These are phyloP conservation scores for Fusarium proliferatum DNA, from an alignment of 2,329 filamentous ascomycete species.

Conservation along the genomic window DNA sequence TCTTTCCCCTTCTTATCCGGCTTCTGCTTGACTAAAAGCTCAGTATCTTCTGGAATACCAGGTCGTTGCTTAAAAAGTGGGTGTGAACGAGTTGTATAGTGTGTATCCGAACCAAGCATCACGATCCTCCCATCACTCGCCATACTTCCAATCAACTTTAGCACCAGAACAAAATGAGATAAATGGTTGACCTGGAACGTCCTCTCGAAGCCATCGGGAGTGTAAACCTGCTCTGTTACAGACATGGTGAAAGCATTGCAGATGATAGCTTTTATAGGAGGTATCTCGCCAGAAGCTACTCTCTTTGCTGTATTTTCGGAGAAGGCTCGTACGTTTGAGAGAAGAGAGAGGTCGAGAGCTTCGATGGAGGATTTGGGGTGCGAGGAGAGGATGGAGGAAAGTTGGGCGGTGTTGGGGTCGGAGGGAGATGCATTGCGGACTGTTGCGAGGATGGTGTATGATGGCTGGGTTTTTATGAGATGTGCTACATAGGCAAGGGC, in stretches of 20 bases:
- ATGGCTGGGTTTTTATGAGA: slow-evolving; percentile 26
- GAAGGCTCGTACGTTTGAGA: slow-evolving; percentile 16
- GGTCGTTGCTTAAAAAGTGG: slow-evolving; percentile 26
- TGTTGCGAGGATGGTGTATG: slow-evolving; percentile 46
- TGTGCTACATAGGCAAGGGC: slow-evolving; percentile 25
- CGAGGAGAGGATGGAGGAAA: slow-evolving; percentile 38
- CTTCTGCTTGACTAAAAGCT: slow-evolving; percentile 3
- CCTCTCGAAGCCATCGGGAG: slow-evolving; percentile 26
- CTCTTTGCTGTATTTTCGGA: neutral
- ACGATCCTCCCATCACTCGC: slow-evolving; percentile 14
- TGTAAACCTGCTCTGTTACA: slow-evolving; percentile 9
- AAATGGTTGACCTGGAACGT: slow-evolving; percentile 39
- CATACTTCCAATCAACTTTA: slow-evolving; percentile 36
- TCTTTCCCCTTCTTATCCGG: slow-evolving; percentile 18
- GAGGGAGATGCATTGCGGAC: slow-evolving; percentile 47
- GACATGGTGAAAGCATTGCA: slow-evolving; percentile 39
- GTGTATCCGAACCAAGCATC: slow-evolving; percentile 24
- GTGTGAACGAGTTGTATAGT: slow-evolving; percentile 27
- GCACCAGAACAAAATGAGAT: slow-evolving; percentile 36
- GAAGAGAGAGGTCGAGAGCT: slow-evolving; percentile 23
- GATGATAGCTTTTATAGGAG: slow-evolving; percentile 29
- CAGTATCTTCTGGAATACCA: slow-evolving; percentile 14
- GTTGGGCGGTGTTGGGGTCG: slow-evolving; percentile 46
- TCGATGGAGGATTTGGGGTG: slow-evolving; percentile 9
- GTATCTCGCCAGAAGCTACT: slow-evolving; percentile 3